These are phyloP conservation scores for Cyclospora cayetanensis DNA, from an alignment of 169 alveolate genomes.

Conservation along the genomic window DNA sequence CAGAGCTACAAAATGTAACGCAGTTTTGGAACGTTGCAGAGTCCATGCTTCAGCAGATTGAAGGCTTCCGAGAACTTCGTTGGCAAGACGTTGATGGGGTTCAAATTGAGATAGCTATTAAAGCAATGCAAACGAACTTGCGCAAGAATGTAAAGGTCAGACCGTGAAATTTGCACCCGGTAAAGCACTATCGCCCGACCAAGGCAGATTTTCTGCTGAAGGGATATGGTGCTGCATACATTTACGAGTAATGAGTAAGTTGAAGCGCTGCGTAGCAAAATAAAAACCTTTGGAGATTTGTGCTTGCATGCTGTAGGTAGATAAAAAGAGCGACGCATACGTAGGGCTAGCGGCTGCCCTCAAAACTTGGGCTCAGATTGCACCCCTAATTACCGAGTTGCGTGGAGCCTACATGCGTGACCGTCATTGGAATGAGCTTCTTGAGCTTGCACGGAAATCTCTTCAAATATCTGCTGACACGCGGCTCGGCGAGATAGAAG, in stretches of 20 bases:
- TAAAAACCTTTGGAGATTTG: too few species aligned
- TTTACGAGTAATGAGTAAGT: too few species aligned
- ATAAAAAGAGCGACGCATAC: conserved; percentile 91
- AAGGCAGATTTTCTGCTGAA: too few species aligned
- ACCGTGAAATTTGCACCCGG: too few species aligned
- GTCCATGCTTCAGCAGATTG: conserved; percentile 81
- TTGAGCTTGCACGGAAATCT: conserved; percentile 80
- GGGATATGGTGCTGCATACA: too few species aligned
- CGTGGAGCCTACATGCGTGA: conserved; percentile 94
- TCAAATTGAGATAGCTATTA: conserved; percentile 92
- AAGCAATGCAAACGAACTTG: conserved; percentile 82
- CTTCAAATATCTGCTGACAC: conserved; percentile 82
- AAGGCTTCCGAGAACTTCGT: conserved; percentile 82
- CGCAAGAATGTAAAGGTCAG: conserved; percentile 75
- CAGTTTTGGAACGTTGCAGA: conserved; percentile 90
- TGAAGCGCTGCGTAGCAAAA: too few species aligned
- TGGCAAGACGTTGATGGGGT: conserved; percentile 88
- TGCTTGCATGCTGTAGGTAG: conserved; percentile 77
- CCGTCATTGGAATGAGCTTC: conserved; percentile 94
- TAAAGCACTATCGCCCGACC: too few species aligned
- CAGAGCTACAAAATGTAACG: conserved; percentile 86
- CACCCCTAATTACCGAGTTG: conserved; percentile 92
- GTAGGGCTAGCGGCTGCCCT: conserved; percentile 82
- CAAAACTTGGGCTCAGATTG: conserved; percentile 89
- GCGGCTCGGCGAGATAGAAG: conserved; percentile 89